These are phyloP conservation scores for Monotropa hypopitys DNA, from an alignment of 179 eudicot genomes.

Conservation along the genomic window DNA sequence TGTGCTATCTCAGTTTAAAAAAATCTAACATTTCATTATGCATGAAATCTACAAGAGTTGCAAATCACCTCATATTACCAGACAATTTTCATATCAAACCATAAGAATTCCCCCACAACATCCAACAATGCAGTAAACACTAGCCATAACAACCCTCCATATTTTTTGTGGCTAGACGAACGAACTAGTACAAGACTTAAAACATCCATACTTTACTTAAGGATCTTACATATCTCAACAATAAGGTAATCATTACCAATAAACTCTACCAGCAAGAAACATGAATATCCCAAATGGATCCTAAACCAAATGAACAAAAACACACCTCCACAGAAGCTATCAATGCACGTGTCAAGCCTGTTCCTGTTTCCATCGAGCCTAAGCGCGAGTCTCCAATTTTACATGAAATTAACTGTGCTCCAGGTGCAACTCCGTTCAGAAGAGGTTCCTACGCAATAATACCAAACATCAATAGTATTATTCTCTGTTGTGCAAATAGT, in stretches of 20 bases:
- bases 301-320: constrained; percentile 9
- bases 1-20: background rate
- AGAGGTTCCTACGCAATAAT: constrained; percentile 56
- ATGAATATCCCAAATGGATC: background rate
- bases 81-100: background rate
- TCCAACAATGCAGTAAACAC: background rate
- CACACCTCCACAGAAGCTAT: constrained; percentile 93
- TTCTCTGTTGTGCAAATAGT: background rate
- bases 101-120: background rate
- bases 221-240: background rate
- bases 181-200: background rate
- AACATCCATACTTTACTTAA: background rate
- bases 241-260: background rate
- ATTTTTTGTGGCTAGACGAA: background rate
- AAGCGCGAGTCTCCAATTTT: constrained; percentile 93
- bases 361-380: constrained; percentile 97
- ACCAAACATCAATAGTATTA: background rate
- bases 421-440: constrained; percentile 97
- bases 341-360: constrained; percentile 84
- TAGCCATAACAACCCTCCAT: background rate
- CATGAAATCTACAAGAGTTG: background rate
- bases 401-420: constrained; percentile 91
- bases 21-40: background rate
- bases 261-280: background rate
- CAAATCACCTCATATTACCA: background rate